Evolutionary conservation across 73 alveolate species (phyloP), one percentile per base, ranked within the genome.

Genomic region (Paramecium tetraurelia): DNA sequence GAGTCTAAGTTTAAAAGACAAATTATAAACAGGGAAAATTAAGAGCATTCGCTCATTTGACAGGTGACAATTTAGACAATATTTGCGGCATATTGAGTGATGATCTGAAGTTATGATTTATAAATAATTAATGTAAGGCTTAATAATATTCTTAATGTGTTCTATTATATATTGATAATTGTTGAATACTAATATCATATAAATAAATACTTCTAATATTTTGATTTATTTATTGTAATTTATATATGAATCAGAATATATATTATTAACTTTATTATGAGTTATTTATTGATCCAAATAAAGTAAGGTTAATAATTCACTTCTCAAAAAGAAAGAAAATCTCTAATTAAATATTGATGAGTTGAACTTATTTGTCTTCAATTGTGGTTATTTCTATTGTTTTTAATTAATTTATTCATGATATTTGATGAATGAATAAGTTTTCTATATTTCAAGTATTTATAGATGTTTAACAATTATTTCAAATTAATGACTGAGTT

Each of bases 31-130:
- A 22, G 12, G 90, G 90, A 27, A 46, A 27, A 46, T 80, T 80
- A 41, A 80, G 75, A 48, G 90, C 63, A 2, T 80, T 43, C 43
- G 90, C 90, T 20, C 46, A 41, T 43, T 44, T 80, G 16, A 41
- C 76, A 31, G 90, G 90, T 20, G 90, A 80, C 24, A 22, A 35
- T n/a, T 20, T 80, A 18, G 57, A 80, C 38, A 80, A 80, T 24
- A 46, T 80, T 24, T 80, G 90, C 43, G 90, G 90, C 33, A 46
- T 80, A 24, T 6, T 80, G 11, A 80, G 57, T 24, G 90, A 80
- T 80, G 90, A 80, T 20, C 31, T 80, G 75, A 80, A 80, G 53
- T 80, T 80, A 41, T 80, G 90, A 80, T 44, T 16, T 53, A 44
- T 43, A 53, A 18, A 53, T 53, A 50, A 11, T 71, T 33, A 71